Base-by-base conservation (phyloP, 352 stramenopile species). In the Pythium rishiriense region DNA sequence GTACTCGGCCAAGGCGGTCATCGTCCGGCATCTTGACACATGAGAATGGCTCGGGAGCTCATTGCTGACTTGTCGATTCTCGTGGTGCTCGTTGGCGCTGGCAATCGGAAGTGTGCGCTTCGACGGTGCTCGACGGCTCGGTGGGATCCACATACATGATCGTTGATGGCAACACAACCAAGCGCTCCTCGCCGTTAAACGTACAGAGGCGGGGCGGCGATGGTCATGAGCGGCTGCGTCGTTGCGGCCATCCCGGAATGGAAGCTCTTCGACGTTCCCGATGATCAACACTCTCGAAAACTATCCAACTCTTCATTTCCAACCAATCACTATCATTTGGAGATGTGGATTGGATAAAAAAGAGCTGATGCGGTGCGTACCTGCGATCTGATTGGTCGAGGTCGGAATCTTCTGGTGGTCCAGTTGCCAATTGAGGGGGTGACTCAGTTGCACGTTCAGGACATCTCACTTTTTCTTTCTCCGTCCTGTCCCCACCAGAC, bases 1-100 rank as follows among this genome's bases (percentile, higher is more conserved):
- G 22, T 90, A 77, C 61, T 70, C 83, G 28, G 83, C 80, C 26
- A 46, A 59, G 35, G 64, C 65, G 21, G 62, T 88, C 46, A 58
- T 78, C 5, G 73, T 88, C 29, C 69, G 72, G 28, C 45, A 25
- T 14, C 49, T 66, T 11, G 55, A 69, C 11, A 29, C 31, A 47
- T 69, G n/a, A 51, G 19, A 22, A 25, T 11, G 37, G 6, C n/a
- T n/a, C n/a, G n/a, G n/a, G n/a, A n/a, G n/a, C n/a, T n/a, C n/a
- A n/a, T n/a, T n/a, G n/a, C n/a, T n/a, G n/a, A n/a, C n/a, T n/a
- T n/a, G n/a, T 49, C 8, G 22, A 28, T 21, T 28, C 6, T 9
- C 26, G 12, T 3, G 12, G 29, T 54, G 5, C 4, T 14, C 12
- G 22, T 54, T 45, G n/a, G n/a, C n/a, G n/a, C n/a, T n/a, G n/a